phyloP scores from a whole-genome alignment of 2,329 filamentous ascomycete genomes.

The Rachicladosporium sp. region DNA sequence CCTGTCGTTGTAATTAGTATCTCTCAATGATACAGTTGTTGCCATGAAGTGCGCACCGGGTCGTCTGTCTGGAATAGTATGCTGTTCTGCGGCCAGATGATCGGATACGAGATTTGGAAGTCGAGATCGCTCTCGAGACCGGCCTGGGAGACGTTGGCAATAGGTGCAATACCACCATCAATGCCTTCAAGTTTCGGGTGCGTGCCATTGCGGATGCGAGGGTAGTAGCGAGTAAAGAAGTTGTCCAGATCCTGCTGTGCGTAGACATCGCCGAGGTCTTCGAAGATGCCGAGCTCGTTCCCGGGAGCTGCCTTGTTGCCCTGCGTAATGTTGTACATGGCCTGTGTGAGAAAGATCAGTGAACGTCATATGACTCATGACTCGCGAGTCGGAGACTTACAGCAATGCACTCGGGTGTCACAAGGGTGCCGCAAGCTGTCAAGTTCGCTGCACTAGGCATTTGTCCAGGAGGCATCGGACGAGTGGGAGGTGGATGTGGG shows the following conservation, averaged over 20 bases:
- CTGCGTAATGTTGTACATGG: constrained; percentile 24
- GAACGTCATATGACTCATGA: too few species aligned
- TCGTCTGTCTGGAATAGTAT: constrained; percentile 36
- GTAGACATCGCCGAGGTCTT: constrained; percentile 40
- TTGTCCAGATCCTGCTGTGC: constrained; percentile 24
- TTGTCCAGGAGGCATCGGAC: too few species aligned
- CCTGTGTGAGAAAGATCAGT: constrained; percentile 6
- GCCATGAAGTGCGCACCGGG: constrained; percentile 12
- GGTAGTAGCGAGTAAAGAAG: constrained; percentile 25
- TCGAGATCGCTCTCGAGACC: constrained; percentile 34
- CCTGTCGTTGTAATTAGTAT: too few species aligned
- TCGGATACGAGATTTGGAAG: constrained; percentile 22
- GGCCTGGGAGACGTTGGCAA: constrained; percentile 10
- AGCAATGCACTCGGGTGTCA: constrained; percentile 42
- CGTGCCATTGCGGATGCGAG: constrained; percentile 27
- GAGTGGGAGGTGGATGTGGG: constrained; percentile 3
- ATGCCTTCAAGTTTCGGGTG: constrained; percentile 27
- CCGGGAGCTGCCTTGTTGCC: constrained; percentile 28
- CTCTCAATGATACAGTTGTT: too few species aligned
- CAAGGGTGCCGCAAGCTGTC: constrained; percentile 37
- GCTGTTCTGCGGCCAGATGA: constrained; percentile 27
- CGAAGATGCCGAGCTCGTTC: constrained; percentile 42
- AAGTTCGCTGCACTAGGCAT: too few species aligned
- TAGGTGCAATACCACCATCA: constrained; percentile 28
- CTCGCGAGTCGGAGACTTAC: too few species aligned